Conservation (phyloP, 768 basidiomycete species). For the Russula sp. region DNA sequence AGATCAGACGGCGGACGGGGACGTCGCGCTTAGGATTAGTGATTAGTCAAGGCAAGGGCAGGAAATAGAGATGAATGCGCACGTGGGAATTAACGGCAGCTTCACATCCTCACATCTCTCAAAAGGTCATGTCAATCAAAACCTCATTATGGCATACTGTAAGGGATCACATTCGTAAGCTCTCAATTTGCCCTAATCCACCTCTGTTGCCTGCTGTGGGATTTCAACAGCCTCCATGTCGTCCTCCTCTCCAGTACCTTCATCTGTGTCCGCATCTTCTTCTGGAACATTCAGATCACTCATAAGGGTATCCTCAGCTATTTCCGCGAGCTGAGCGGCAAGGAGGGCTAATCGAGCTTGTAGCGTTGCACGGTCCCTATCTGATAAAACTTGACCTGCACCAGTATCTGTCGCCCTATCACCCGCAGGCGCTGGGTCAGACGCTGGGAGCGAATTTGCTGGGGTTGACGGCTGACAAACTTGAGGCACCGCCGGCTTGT, state of each 20-base stretch:
- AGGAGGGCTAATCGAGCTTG: slow-evolving; percentile 68
- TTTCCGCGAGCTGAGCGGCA: slow-evolving; percentile 64
- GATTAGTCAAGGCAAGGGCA: no score
- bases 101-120: no score
- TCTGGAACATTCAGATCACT: slow-evolving; percentile 15
- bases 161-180: not conserved
- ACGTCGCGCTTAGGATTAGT: no score
- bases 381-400: slow-evolving; percentile 28
- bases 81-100: no score
- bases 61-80: no score
- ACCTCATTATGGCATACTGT: not conserved
- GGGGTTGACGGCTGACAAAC: not conserved
- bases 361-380: slow-evolving; percentile 52
- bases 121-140: slow-evolving; percentile 9
- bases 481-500: slow-evolving; percentile 16
- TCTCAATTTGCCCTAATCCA: not conserved
- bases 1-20: no score
- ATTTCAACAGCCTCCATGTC: slow-evolving; percentile 25
- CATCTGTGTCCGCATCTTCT: slow-evolving; percentile 9
- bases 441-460: not conserved
- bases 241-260: slow-evolving; percentile 6
- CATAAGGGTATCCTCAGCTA: slow-evolving; percentile 37
- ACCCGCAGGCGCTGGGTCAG: not conserved
- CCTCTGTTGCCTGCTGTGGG: not conserved
- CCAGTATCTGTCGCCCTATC: slow-evolving; percentile 8